Percentiles rank a stretch among this genome's conserved stretches.
Conservation (phyloP, 768 basidiomycete species). For the Phylloporus rhodoxanthus region DNA sequence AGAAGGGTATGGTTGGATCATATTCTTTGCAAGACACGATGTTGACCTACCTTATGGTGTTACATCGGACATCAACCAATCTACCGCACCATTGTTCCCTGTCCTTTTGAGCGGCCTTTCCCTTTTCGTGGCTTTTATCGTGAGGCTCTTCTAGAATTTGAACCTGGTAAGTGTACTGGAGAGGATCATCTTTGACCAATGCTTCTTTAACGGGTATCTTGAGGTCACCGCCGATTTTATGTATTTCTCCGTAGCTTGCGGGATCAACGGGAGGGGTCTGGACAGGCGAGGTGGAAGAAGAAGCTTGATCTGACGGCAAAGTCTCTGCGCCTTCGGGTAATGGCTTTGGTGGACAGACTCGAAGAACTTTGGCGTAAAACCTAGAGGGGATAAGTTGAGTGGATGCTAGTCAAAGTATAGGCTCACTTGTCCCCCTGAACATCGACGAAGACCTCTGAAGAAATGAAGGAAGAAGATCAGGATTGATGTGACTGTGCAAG, state of each 20-base stretch:
- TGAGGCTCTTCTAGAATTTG: slow-evolving; percentile 76
- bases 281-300: slow-evolving; percentile 43
- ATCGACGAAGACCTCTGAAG: slow-evolving; percentile 80
- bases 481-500: slow-evolving; percentile 4
- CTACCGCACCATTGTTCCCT: slow-evolving; percentile 67
- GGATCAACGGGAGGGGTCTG: slow-evolving; percentile 39
- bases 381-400: slow-evolving; percentile 35
- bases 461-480: slow-evolving; percentile 13
- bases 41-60: slow-evolving; percentile 67
- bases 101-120: slow-evolving; percentile 48
- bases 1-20: slow-evolving; percentile 2
- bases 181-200: slow-evolving; percentile 67
- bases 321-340: slow-evolving; percentile 38
- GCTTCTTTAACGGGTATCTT: slow-evolving; percentile 69
- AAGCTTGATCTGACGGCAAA: slow-evolving; percentile 20
- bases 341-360: slow-evolving; percentile 66
- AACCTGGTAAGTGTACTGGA: slow-evolving; percentile 81
- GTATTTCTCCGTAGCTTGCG: slow-evolving; percentile 49
- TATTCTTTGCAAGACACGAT: slow-evolving; percentile 1
- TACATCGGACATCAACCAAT: slow-evolving; percentile 76
- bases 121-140: slow-evolving; percentile 60
- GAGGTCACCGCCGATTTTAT: slow-evolving; percentile 75
- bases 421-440: slow-evolving; percentile 79
- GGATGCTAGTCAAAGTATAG: background rate
- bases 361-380: slow-evolving; percentile 76